A percentile compares a stretch with the other conserved stretches of the same genome.
Conservation (phyloP, 176 grass and related monocot genomes). For the Phragmites australis region DNA sequence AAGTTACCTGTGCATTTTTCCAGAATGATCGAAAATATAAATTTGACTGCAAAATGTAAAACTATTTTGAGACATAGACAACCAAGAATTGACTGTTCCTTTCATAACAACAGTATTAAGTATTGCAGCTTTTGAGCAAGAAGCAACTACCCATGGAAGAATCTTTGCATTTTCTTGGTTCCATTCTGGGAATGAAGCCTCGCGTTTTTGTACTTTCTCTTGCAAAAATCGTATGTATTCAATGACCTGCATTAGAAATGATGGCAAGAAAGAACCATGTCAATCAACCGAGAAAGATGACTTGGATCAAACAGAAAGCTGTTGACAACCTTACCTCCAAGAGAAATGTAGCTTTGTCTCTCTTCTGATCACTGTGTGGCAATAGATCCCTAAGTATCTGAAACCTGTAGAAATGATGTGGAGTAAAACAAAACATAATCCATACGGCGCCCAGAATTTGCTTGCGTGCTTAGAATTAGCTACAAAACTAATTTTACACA, state of each 20-base stretch:
- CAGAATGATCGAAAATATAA: conserved; percentile 95
- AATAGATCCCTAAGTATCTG: conserved; percentile 97
- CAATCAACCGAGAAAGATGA: conserved; percentile 11
- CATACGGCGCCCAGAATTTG: not conserved
- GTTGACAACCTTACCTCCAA: conserved; percentile 62
- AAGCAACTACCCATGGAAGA: conserved; percentile 83
- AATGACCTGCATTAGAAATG: conserved; percentile 49
- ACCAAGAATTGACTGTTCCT: conserved; percentile 30
- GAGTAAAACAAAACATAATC: conserved; percentile 6
- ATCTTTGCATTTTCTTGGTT: conserved; percentile 88
- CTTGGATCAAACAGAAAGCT: not conserved
- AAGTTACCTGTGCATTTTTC: conserved; percentile 83
- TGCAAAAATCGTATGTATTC: conserved; percentile 95
- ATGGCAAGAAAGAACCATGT: conserved; percentile 23
- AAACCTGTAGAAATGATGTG: conserved; percentile 67
- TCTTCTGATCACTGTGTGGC: conserved; percentile 97
- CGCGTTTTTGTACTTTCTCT: conserved; percentile 80
- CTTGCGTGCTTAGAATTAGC: not conserved
- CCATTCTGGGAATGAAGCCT: conserved; percentile 70
- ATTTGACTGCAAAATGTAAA: conserved; percentile 80
- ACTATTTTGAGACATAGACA: conserved; percentile 37
- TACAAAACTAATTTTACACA: conserved; percentile 21
- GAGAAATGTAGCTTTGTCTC: conserved; percentile 97
- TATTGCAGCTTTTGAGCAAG: conserved; percentile 17
- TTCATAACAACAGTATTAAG: conserved; percentile 3